Percentiles rank a stretch among this genome's conserved stretches.
These are phyloP conservation scores for Triticum urartu DNA, from an alignment of 176 grass and related monocot species.

Conservation along the genomic window DNA sequence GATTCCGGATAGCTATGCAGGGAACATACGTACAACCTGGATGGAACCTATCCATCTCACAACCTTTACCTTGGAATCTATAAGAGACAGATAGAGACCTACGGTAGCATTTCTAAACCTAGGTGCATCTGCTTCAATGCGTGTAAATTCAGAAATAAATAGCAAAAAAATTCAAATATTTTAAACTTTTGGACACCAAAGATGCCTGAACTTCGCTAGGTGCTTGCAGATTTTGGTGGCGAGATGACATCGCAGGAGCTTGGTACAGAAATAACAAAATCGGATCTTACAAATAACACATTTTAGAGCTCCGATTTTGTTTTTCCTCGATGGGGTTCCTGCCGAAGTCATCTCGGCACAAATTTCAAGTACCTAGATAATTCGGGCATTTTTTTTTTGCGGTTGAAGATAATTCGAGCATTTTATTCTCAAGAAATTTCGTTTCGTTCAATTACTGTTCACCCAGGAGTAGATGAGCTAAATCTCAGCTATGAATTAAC, in stretches of 20 bases:
- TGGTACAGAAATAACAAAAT: not conserved
- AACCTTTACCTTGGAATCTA: constrained; percentile 6
- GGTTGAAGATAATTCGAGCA: not conserved
- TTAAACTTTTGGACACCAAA: not conserved
- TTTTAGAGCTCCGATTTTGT: not conserved
- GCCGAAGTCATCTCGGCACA: not conserved
- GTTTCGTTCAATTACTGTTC: not conserved
- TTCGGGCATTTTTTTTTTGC: not conserved
- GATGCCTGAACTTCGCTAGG: not conserved
- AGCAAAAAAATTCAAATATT: not conserved
- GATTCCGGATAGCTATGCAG: constrained; percentile 1
- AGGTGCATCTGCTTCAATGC: no score
- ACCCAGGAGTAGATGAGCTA: not conserved
- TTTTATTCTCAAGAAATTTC: not conserved
- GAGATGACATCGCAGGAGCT: not conserved
- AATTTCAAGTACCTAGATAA: not conserved
- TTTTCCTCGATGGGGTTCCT: not conserved
- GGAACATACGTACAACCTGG: not conserved
- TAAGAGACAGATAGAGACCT: not conserved
- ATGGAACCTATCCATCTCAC: not conserved
- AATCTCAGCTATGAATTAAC: not conserved
- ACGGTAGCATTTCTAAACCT: not conserved
- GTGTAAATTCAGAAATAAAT: not conserved
- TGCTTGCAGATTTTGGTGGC: not conserved
- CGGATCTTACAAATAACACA: not conserved